Evolutionary conservation across 2,329 filamentous ascomycete genomes (phyloP).

Genomic region (Bertia moriformis): DNA sequence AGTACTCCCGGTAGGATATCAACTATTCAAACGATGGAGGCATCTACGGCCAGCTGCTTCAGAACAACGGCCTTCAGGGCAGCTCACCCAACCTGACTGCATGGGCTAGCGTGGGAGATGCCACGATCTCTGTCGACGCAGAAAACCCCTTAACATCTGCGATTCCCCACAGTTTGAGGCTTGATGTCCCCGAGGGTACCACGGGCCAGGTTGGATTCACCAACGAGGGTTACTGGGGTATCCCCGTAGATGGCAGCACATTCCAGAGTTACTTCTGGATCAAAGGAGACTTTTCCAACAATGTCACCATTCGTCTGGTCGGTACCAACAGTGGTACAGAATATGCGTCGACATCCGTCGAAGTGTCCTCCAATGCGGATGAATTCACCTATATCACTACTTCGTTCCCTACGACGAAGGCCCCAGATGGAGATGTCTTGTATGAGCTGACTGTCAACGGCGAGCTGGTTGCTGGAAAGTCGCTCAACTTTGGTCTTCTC

Average conservation of each 20-base stretch:
- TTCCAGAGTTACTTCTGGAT: slow-evolving; percentile 39
- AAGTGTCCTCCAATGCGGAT: slow-evolving; percentile 20
- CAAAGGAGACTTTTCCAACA: slow-evolving; percentile 28
- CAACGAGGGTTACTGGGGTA: slow-evolving; percentile 44
- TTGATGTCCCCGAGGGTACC: slow-evolving; percentile 17
- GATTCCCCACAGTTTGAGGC: slow-evolving; percentile 33
- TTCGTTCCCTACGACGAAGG: slow-evolving; percentile 8
- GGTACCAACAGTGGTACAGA: slow-evolving; percentile 26
- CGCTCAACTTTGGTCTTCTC: slow-evolving; percentile 41
- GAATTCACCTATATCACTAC: slow-evolving; percentile 29
- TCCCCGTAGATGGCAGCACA: slow-evolving; percentile 28
- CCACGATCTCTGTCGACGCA: slow-evolving; percentile 28
- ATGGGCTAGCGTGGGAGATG: slow-evolving; percentile 27
- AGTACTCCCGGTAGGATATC: slow-evolving; percentile 44
- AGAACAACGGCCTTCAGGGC: slow-evolving; percentile 56
- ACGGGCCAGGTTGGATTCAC: slow-evolving; percentile 25
- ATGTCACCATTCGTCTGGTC: slow-evolving; percentile 29
- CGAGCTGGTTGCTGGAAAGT: slow-evolving; percentile 15
- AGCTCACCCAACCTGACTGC: slow-evolving; percentile 24
- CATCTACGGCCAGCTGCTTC: slow-evolving; percentile 57
- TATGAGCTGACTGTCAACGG: slow-evolving; percentile 3
- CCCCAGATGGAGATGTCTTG: slow-evolving; percentile 3
- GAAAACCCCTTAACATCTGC: slow-evolving; percentile 32
- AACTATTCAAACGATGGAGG: slow-evolving; percentile 60
- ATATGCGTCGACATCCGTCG: slow-evolving; percentile 29